Base-by-base conservation (phyloP, 305 asterid genomes). In the Solanum hybrid region DNA sequence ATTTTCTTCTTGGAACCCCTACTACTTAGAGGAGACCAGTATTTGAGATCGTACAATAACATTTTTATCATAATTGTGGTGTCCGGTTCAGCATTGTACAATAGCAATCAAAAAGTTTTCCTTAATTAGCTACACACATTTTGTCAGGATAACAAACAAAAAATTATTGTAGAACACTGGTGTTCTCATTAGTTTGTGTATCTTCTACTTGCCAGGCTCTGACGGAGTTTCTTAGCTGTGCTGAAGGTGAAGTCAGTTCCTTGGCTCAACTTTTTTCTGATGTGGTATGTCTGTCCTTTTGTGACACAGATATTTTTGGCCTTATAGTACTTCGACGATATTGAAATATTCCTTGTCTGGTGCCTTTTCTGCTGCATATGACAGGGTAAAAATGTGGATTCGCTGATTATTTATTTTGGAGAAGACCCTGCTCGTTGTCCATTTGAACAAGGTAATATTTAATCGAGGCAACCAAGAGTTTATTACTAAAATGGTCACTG, bases 351-450 rank as follows among this genome's bases (percentile, higher is more conserved):
- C 29, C 37, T 81, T 8, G 22, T 39, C 33, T 40, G 86, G 78
- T 89, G 29, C 36, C 69, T 3, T 37, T 24, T 82, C 73, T 77
- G 16, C 34, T 6, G 6, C 73, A 77, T 90, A 73, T 71, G 86
- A 86, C 90, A 97, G 99, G 99, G 98, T 71, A 92, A 94, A 88
- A 95, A 95, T 90, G 97, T 97, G n/a, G 99, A 97, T 93, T 95
- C 98, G 6, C 82, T 97, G 93, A 96, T 97, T 82, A 90, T 90
- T 74, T 96, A 97, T 91, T 97, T 97, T 36, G 97, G 98, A 89
- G 99, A 97, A 93, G 98, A 95, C 92, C 98, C 99, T 33, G 94
- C 95, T 39, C 97, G 98, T 87, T 94, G 96, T 93, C 96, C 98
- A 2, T 97, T 96, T 80, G 99, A 96, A 91, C 98, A 96, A 96